phyloP scores from a whole-genome alignment of 2,329 filamentous ascomycete genomes.

The Purpureocillium takamizusanense region DNA sequence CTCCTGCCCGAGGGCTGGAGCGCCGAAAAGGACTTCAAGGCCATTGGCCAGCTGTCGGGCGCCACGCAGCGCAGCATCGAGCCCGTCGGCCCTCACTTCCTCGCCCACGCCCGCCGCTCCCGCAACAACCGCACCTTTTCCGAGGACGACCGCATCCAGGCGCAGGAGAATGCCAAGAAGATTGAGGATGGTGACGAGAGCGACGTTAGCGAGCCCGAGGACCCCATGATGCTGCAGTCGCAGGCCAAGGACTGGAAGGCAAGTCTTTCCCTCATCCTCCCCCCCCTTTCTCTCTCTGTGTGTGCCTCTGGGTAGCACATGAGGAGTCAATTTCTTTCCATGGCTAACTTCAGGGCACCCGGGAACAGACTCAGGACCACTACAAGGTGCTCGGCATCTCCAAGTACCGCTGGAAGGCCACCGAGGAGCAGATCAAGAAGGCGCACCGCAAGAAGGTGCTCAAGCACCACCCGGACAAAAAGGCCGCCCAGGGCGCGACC shows the following conservation, averaged over 20 bases:
- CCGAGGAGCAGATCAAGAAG: constrained; percentile 96
- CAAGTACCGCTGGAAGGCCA: constrained; percentile 87
- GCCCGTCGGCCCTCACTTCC: constrained; percentile 93
- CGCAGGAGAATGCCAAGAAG: constrained; percentile 90
- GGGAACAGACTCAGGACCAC: constrained; percentile 88
- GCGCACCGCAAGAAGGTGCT: constrained; percentile 99
- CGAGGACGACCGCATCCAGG: constrained; percentile 96
- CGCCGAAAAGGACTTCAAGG: constrained; percentile 87
- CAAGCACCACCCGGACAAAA: constrained; percentile 98
- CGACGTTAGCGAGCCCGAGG: constrained; percentile 90
- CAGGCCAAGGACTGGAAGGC: constrained; percentile 99
- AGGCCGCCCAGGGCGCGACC: constrained; percentile 75
- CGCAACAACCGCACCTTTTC: constrained; percentile 97
- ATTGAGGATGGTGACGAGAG: constrained; percentile 83
- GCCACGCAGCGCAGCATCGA: constrained; percentile 83
- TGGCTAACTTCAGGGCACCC: neutral
- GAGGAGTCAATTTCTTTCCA: too few species aligned
- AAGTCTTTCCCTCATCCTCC: constrained; percentile 19
- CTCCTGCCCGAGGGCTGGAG: constrained; percentile 72
- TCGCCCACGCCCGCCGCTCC: constrained; percentile 91
- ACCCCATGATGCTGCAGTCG: constrained; percentile 80
- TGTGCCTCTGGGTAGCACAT: too few species aligned
- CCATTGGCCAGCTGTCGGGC: constrained; percentile 65
- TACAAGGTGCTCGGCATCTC: constrained; percentile 91
- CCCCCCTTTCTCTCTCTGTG: too few species aligned